These are phyloP conservation scores for Phialemoniopsis sp. DNA, from an alignment of 2,329 filamentous ascomycete genomes.

Conservation along the genomic window DNA sequence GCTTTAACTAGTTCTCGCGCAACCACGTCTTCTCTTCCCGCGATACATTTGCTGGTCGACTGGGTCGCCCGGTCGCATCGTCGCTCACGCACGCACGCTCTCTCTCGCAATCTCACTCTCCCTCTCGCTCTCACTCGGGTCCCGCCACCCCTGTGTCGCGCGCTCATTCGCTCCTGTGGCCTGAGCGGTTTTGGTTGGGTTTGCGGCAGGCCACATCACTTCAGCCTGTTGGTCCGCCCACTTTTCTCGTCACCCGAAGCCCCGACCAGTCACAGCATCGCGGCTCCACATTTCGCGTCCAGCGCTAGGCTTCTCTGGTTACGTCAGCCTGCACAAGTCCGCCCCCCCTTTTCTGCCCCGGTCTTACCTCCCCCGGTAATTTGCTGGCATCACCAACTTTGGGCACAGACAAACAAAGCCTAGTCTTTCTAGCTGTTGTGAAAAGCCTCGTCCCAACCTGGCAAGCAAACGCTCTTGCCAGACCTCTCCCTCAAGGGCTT, in stretches of 20 bases:
- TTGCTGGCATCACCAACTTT: neutral
- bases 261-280: neutral
- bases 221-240: neutral
- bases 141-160: no score
- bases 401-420: no score
- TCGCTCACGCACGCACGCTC: neutral
- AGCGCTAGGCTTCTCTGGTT: conserved; percentile 5
- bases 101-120: conserved; percentile 1
- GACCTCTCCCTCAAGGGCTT: conserved; percentile 22
- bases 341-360: neutral
- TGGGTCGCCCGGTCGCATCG: conserved; percentile 5
- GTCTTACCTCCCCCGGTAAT: neutral
- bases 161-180: neutral
- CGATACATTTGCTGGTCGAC: neutral
- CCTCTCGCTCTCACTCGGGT: neutral
- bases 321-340: conserved; percentile 12
- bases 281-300: no score
- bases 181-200: conserved; percentile 3
- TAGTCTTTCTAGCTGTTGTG: no score
- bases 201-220: conserved; percentile 4
- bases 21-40: neutral
- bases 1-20: conserved; percentile 45
- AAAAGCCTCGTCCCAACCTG: no score
- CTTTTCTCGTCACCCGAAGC: neutral
- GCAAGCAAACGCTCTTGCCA: no score